A percentile compares a stretch with the other conserved stretches of the same genome.
These are phyloP conservation scores for Rhododendron ferrugineum DNA, from an alignment of 148 eudicot species.

Conservation along the genomic window DNA sequence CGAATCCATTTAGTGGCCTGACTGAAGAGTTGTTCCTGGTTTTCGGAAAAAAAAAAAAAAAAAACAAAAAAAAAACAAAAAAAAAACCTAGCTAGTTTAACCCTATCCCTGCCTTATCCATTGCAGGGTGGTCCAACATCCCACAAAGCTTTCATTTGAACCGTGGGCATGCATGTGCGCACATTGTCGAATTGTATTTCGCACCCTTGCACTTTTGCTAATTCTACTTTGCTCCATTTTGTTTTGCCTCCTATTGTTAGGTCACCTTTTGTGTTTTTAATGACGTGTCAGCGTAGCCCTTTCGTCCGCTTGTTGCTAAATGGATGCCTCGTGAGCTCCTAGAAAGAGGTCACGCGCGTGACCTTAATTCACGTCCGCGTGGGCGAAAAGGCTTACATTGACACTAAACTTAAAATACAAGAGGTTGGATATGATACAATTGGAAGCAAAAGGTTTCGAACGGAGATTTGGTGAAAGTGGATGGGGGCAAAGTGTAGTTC, in stretches of 20 bases:
- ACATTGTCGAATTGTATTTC: background rate
- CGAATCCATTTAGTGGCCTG: no score
- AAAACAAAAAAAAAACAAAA: no score
- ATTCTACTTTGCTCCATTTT: background rate
- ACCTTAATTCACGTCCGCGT: background rate
- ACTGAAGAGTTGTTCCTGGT: no score
- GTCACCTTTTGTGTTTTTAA: background rate
- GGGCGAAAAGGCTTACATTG: background rate
- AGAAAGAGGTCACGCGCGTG: background rate
- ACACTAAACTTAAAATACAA: background rate
- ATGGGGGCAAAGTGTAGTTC: background rate
- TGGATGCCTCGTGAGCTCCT: background rate
- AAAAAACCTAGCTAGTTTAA: background rate
- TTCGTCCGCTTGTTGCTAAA: background rate
- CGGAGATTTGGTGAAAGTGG: background rate
- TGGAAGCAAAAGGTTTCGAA: background rate
- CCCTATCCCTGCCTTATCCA: constrained; percentile 1
- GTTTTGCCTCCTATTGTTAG: background rate
- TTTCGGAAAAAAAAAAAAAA: no score
- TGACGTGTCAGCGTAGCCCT: background rate
- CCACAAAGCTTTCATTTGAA: background rate
- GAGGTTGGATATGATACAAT: background rate
- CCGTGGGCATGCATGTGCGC: background rate
- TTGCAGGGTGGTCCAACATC: constrained; percentile 9
- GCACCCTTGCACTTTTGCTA: background rate